A percentile compares a stretch with the other conserved stretches of the same genome.
Conservation (phyloP, 176 grass and related monocot genomes). For the Calamus simplicifolius region DNA sequence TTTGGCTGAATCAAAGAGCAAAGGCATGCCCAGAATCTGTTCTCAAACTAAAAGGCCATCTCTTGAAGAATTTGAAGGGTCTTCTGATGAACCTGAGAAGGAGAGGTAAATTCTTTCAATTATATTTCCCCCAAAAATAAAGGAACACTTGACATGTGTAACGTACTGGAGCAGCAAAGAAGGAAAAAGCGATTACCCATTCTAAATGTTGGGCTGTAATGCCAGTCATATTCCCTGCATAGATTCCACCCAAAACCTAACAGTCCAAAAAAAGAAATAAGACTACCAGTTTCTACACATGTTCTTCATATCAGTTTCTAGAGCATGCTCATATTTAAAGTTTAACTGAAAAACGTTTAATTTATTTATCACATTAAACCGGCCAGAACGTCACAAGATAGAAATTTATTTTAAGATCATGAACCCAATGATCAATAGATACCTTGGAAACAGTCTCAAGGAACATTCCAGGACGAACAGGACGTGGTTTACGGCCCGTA, state of each 20-base stretch:
- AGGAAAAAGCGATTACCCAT: slow-evolving; percentile 43
- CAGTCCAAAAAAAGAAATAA: not conserved
- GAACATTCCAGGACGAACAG: slow-evolving; percentile 91
- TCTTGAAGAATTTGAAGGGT: slow-evolving; percentile 87
- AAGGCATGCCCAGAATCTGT: too few relatives aligned
- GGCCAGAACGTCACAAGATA: too few relatives aligned
- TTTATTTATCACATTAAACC: too few relatives aligned
- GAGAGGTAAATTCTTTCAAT: not conserved
- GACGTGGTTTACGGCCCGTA: slow-evolving; percentile 49
- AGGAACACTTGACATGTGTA: not conserved
- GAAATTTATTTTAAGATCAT: too few relatives aligned
- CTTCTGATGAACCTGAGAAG: slow-evolving; percentile 65
- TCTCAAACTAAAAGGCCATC: slow-evolving; percentile 51
- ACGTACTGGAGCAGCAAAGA: not conserved
- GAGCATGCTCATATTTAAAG: not conserved
- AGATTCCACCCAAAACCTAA: slow-evolving; percentile 81
- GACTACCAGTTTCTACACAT: too few relatives aligned
- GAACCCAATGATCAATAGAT: not conserved
- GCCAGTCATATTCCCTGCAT: slow-evolving; percentile 61
- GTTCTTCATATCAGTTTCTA: not conserved
- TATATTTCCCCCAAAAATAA: not conserved
- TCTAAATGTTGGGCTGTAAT: slow-evolving; percentile 93
- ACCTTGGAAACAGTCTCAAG: slow-evolving; percentile 89
- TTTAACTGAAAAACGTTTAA: too few relatives aligned
- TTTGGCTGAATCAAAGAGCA: too few relatives aligned